These are phyloP conservation scores for Aureobasidium sp. DNA, from an alignment of 2,329 filamentous ascomycete species.

Conservation along the genomic window DNA sequence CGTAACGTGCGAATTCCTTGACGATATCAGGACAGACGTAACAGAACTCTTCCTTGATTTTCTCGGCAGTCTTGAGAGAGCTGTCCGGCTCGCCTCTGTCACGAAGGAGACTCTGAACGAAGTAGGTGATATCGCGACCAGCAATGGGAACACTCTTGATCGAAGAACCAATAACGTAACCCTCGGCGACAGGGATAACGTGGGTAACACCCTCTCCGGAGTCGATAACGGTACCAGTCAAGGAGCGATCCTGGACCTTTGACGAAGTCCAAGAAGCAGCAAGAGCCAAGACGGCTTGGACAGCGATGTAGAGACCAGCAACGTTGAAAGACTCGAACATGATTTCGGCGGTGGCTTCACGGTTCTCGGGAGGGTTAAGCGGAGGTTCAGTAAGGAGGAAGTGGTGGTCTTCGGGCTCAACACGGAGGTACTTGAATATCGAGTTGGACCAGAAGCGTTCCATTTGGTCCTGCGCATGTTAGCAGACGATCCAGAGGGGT, in stretches of 20 bases:
- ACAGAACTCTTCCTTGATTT: conserved; percentile 98
- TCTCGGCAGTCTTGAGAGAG: conserved; percentile 92
- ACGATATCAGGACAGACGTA: conserved; percentile 98
- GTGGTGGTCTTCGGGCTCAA: conserved; percentile 97
- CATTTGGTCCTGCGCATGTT: conserved; percentile 73
- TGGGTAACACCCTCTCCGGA: conserved; percentile 98
- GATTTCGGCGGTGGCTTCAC: conserved; percentile 98
- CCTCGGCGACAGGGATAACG: conserved; percentile 96
- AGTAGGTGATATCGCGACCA: conserved; percentile 96
- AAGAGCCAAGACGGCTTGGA: conserved; percentile 91
- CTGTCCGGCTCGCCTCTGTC: conserved; percentile 96
- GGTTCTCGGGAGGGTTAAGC: conserved; percentile 95
- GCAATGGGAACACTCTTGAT: conserved; percentile 99
- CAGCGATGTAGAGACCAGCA: conserved; percentile 95
- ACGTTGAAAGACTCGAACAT: conserved; percentile 99
- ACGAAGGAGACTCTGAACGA: conserved; percentile 90
- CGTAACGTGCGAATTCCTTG: conserved; percentile 93
- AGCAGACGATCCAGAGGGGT: not conserved
- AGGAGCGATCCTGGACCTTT: conserved; percentile 89
- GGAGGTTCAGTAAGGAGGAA: conserved; percentile 93
- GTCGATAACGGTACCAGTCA: conserved; percentile 97
- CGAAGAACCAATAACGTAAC: conserved; percentile 96
- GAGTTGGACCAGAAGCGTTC: conserved; percentile 99
- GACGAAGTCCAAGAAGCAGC: conserved; percentile 98
- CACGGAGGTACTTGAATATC: conserved; percentile 98